Base-by-base conservation (phyloP, 306 rosid genomes). In the Ziziphus jujuba region DNA sequence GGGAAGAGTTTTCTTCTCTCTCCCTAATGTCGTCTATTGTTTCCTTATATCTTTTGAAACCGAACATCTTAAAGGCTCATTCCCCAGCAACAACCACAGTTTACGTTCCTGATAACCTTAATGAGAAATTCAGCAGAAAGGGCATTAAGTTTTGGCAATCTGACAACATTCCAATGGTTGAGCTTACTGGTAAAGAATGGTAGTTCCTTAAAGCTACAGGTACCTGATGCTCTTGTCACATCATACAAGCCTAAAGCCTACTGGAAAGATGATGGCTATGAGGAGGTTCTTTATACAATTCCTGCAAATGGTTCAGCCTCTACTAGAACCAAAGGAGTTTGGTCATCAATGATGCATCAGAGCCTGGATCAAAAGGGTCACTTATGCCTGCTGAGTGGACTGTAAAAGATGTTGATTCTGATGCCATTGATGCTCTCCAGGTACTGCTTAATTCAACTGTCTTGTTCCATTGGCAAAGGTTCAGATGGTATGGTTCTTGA, bases 381-480 rank as follows among this genome's bases (percentile, higher is more conserved):
- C 47, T 33, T 53, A 65, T 82, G 44, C 92, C 80, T 69, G 61
- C 84, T 53, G 82, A 93, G 53, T 90, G 98, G 98, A 86, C 79
- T 28, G 85, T 93, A 5, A 84, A 57, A 55, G 93, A 93, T 77
- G 95, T 77, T 75, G 97, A 93, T 52, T 84, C 84, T 9, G 98
- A 93, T 64, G 69, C 98, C 78, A 84, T 93, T 47, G 98, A 93
- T 75, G 97, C 98, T 67, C 80, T 93, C 7, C 98, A 93, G 98
- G 97, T 93, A 60, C 20, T 28, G 1, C 51, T 47, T n/a, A n/a
- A 11, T 3, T 11, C 8, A 47, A 11, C 11, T 20, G 5, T 17
- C 9, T 50, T 3, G 20, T 50, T 50, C 10, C 19, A 49, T 15
- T 49, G 21, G 19, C 21, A 49, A n/a, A 15, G 15, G 2, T 14